Evolutionary conservation across 2,329 filamentous ascomycete species (phyloP), one percentile per base, ranked within the genome.

Genomic region (Aspergillus luchuensis): DNA sequence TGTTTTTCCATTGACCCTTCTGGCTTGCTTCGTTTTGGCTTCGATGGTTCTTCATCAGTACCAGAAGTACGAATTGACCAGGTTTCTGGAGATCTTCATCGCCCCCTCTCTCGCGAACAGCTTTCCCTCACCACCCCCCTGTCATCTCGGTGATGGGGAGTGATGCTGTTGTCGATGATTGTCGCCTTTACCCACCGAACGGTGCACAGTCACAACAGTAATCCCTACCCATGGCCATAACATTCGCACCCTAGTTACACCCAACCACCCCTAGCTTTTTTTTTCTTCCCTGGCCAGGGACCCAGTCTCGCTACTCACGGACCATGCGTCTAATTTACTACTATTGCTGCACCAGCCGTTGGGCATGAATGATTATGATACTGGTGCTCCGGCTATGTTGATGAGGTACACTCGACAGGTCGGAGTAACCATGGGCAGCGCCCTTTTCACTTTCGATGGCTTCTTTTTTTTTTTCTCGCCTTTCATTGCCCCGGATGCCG

Each of bases 351-450:
- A 62, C 57, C 55, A 60, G 52, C 57, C 61, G 65, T 69, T 67
- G 67, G 67, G 72, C 71, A 75, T 66, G 67, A 71, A 74, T 69
- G 62, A 59, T 66, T 59, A 54, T 56, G 54, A 43, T 25, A 33
- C 7, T 15, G n/a, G 49, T 52, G 41, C 28, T 59, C 30, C 43
- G 56, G n/a, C 39, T 55, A 45, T 55, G 52, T 30, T 45, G 52
- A 39, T 43, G 33, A 43, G 23, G 25, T 23, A 52, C 25, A 53
- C 49, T 52, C 47, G 38, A 41, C 19, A 53, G 53, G 30, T 59
- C 57, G 51, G 36, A 36, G 47, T 28, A 39, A 55, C 52, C 52
- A 30, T 17, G 15, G 52, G 28, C 52, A 30, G 5, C 5, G 11
- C 33, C 28, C 38, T 25, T 30, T 55, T 10, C n/a, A 43, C 38